Base-by-base conservation (phyloP, 164 flowering plant species). In the Dillenia suffruticosa region DNA sequence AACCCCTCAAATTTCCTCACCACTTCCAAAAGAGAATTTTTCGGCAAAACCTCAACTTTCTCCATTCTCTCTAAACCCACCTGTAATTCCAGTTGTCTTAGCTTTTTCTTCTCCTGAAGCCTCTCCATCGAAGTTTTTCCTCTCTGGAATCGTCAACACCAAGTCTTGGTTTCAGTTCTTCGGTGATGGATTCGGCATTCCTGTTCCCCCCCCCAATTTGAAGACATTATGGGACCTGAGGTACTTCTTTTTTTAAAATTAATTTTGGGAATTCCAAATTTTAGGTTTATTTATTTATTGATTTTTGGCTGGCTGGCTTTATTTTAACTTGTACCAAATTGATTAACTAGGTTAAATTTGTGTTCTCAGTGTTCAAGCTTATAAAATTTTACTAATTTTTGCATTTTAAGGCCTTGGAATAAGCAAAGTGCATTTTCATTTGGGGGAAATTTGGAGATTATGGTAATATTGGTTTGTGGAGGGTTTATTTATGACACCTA, bases 131-230 rank as follows among this genome's bases (percentile, higher is more conserved):
- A 86, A 80, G 65, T 61, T 88, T 2, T 17, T 69, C 24, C 79
- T 77, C 51, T 76, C 79, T 0, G 81, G 81, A 59, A 81, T 94
- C 60, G 81, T 76, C 6, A 94, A 82, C 71, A 94, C 97, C 12
- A 86, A 75, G 62, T 78, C 96, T 15, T 94, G 99, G 99, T 86
- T 87, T 75, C 93, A 75, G 72, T 89, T 82, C 75, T 88, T 72
- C 62, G 99, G 99, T 10, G 83, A 84, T 68, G 99, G 99, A 5
- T 94, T 91, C 68, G 64, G 96, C 57, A 86, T 94, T 68, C 77
- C 96, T 10, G 81, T 91, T 45, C 97, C 99, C 9, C 99, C 9
- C 99, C 99, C 16, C 59, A 77, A 62, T 94, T 94, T 57, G 74
- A 82, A 63, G 96, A 94, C 67, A 52, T 82, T 19, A 76, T 58